Evolutionary conservation across 1,139 yeast species (phyloP).

Genomic region (Pichia sorboxylosa): DNA sequence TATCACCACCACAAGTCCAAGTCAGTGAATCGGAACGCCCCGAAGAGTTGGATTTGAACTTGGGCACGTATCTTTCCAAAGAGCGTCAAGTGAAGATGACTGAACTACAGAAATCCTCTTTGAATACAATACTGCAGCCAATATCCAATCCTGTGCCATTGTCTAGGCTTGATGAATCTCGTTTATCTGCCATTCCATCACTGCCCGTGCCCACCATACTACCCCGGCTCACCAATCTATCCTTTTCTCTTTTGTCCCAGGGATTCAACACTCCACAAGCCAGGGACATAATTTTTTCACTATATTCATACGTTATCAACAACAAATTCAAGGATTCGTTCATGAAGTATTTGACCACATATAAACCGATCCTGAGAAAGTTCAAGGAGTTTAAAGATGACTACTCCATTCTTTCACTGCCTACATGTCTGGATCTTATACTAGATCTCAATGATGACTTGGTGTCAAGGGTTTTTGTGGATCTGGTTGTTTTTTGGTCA

Average conservation of each 20-base stretch:
- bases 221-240: slow-evolving; percentile 2
- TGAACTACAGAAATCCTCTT: slow-evolving; percentile 1
- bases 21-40: slow-evolving; percentile 1
- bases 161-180: background rate
- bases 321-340: slow-evolving; percentile 21
- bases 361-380: slow-evolving; percentile 13
- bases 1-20: slow-evolving; percentile 6
- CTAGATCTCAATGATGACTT: slow-evolving; percentile 14
- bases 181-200: slow-evolving; percentile 4
- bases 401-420: slow-evolving; percentile 20
- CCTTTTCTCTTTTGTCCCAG: slow-evolving; percentile 2
- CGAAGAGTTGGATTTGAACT: background rate
- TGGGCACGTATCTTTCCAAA: too few relatives aligned
- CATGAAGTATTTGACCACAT: slow-evolving; percentile 17
- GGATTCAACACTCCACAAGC: slow-evolving; percentile 6
- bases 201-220: slow-evolving; percentile 6
- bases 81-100: too few relatives aligned
- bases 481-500: slow-evolving; percentile 17
- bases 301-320: slow-evolving; percentile 22
- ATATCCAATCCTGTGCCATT: background rate
- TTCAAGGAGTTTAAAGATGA: slow-evolving; percentile 23
- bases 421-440: slow-evolving; percentile 16
- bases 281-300: slow-evolving; percentile 16
- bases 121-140: slow-evolving; percentile 8
- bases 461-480: slow-evolving; percentile 16